Evolutionary conservation across 2,329 filamentous ascomycete genomes (phyloP).

Genomic region (Rhynchosporium agropyri): DNA sequence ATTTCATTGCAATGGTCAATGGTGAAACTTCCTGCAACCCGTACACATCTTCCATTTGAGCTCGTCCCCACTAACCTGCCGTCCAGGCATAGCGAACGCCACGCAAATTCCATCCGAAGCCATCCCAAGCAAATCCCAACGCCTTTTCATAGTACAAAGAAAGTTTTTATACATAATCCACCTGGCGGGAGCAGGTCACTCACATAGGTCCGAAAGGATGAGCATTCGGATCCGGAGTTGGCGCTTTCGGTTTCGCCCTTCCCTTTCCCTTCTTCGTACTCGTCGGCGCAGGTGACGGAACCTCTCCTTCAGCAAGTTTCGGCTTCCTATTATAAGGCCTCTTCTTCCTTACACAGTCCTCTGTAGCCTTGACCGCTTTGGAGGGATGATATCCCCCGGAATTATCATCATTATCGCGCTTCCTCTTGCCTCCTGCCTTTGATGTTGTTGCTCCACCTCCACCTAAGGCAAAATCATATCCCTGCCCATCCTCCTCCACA

Average conservation of each 20-base stretch:
- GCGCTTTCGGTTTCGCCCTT: constrained; percentile 51
- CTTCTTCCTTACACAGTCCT: constrained; percentile 37
- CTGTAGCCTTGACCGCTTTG: constrained; percentile 46
- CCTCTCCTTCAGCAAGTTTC: constrained; percentile 31
- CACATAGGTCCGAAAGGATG: constrained; percentile 29
- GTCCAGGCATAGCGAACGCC: constrained; percentile 8
- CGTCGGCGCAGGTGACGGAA: constrained; percentile 23
- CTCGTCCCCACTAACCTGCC: not conserved
- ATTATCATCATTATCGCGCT: constrained; percentile 54
- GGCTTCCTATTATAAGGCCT: constrained; percentile 34
- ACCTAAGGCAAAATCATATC: constrained; percentile 39
- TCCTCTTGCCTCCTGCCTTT: constrained; percentile 45
- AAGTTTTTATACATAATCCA: not conserved
- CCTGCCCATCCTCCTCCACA: constrained; percentile 44
- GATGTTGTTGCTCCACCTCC: constrained; percentile 22
- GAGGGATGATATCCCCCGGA: constrained; percentile 58
- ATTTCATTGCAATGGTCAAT: not conserved
- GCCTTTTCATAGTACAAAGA: constrained; percentile 16
- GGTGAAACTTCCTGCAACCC: not conserved
- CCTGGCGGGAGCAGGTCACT: not conserved
- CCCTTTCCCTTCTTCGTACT: constrained; percentile 55
- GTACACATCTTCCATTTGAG: not conserved
- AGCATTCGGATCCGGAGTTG: constrained; percentile 28
- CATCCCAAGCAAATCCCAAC: not conserved
- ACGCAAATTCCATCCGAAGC: constrained; percentile 2